Evolutionary conservation across 768 basidiomycete species (phyloP).

Genomic region (Lactarius sanguifluus): DNA sequence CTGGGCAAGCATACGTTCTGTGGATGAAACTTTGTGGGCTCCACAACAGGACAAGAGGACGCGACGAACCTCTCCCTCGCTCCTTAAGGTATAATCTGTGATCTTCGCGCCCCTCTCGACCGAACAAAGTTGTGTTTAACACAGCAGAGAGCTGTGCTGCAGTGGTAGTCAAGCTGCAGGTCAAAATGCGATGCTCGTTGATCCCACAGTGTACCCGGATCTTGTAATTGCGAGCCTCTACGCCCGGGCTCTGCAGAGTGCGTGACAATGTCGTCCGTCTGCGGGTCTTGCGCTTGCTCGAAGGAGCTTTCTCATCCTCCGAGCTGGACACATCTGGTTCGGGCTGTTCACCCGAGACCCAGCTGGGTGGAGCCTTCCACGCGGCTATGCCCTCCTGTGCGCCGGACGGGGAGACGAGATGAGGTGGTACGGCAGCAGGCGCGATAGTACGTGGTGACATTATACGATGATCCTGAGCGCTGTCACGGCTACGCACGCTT

Average conservation of each 20-base stretch:
- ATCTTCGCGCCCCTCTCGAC: slow-evolving; percentile 51
- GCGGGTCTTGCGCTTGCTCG: slow-evolving; percentile 30
- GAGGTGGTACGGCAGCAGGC: slow-evolving; percentile 23
- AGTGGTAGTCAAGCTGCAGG: slow-evolving; percentile 61
- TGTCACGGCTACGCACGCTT: slow-evolving; percentile 20
- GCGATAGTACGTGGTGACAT: slow-evolving; percentile 22
- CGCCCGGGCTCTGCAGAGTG: slow-evolving; percentile 2
- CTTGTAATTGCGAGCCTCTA: slow-evolving; percentile 39
- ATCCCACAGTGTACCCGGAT: slow-evolving; percentile 80
- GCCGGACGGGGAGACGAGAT: slow-evolving; percentile 24
- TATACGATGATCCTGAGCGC: slow-evolving; percentile 19
- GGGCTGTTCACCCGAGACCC: slow-evolving; percentile 56
- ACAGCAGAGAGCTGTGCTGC: slow-evolving; percentile 63
- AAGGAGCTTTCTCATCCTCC: slow-evolving; percentile 38
- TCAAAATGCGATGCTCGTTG: slow-evolving; percentile 67
- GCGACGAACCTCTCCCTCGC: slow-evolving; percentile 63
- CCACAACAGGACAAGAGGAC: slow-evolving; percentile 7
- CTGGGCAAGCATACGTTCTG: slow-evolving; percentile 80
- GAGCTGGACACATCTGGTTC: slow-evolving; percentile 45
- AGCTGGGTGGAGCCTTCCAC: slow-evolving; percentile 77
- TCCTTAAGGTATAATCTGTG: slow-evolving; percentile 76
- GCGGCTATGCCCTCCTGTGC: slow-evolving; percentile 21
- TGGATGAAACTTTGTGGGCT: slow-evolving; percentile 1
- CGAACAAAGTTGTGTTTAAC: slow-evolving; percentile 58
- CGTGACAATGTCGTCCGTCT: slow-evolving; percentile 22